Evolutionary conservation across 1,284 basidiomycete species (phyloP).

Genomic region (Trametes versicolor): DNA sequence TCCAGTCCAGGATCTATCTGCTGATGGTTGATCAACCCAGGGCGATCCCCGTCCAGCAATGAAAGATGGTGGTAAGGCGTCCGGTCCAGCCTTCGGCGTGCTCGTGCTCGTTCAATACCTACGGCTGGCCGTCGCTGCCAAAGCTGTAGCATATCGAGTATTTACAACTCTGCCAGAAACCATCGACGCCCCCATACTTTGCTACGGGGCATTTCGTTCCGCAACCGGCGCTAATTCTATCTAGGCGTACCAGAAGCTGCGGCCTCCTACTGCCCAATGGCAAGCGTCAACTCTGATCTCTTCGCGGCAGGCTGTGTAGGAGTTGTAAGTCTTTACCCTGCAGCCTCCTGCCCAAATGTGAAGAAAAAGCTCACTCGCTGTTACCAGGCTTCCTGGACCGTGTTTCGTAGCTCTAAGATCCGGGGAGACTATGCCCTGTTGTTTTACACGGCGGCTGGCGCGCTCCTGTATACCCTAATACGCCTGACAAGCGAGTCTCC

Average conservation of each 20-base stretch:
- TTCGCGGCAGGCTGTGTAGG: not conserved
- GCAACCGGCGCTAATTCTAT: not conserved
- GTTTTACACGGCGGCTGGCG: not conserved
- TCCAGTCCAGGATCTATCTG: not conserved
- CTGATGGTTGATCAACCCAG: not conserved
- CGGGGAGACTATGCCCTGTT: slow-evolving; percentile 9
- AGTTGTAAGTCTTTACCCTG: not conserved
- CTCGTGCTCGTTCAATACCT: not conserved
- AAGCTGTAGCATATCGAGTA: not conserved
- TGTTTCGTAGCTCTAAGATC: not conserved
- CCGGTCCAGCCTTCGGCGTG: too few species aligned
- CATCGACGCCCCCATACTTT: not conserved
- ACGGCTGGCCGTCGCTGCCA: not conserved
- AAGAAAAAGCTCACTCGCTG: not conserved
- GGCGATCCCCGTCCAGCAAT: not conserved
- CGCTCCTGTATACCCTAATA: not conserved
- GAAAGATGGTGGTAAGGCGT: not conserved
- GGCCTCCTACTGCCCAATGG: not conserved
- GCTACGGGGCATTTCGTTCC: not conserved
- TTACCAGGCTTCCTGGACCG: slow-evolving; percentile 1
- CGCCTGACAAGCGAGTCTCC: not conserved
- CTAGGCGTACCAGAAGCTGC: not conserved
- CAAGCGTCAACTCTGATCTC: not conserved
- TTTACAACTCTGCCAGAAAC: not conserved
- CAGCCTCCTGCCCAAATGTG: not conserved